Percentiles rank a stretch among this genome's conserved stretches.
Conservation (phyloP, 176 grass and related monocot species). For the Aegilops speltoides region DNA sequence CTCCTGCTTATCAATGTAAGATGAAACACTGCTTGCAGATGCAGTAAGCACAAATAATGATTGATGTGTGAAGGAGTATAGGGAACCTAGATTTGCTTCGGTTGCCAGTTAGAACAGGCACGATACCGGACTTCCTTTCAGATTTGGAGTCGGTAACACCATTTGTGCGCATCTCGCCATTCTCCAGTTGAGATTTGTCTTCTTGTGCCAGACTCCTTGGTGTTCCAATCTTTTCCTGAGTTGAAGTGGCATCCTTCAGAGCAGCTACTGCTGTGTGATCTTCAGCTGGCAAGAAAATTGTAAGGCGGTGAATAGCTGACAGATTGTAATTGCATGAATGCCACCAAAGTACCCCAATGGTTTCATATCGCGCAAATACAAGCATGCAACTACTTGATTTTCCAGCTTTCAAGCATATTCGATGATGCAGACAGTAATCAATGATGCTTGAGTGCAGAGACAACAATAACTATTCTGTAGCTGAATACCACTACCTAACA, state of each 20-base stretch:
- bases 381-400: background rate
- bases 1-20: constrained; percentile 82
- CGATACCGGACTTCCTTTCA: constrained; percentile 36
- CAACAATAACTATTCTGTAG: background rate
- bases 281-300: constrained; percentile 44
- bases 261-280: constrained; percentile 32
- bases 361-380: background rate
- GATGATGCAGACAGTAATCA: background rate
- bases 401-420: background rate
- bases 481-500: background rate
- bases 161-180: constrained; percentile 65
- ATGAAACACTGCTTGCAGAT: constrained; percentile 56
- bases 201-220: constrained; percentile 40
- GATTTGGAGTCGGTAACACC: constrained; percentile 48
- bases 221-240: constrained; percentile 46
- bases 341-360: background rate
- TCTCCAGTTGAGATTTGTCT: constrained; percentile 53
- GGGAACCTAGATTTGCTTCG: constrained; percentile 92
- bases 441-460: background rate
- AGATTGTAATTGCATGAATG: background rate
- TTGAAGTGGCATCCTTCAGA: constrained; percentile 51
- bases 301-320: background rate
- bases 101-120: constrained; percentile 45
- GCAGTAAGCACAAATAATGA: constrained; percentile 63
- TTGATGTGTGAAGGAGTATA: constrained; percentile 45